A percentile compares a stretch with the other conserved stretches of the same genome.
Evolutionary conservation across 2,329 filamentous ascomycete genomes (phyloP).

Genomic region (Fusarium sororula): DNA sequence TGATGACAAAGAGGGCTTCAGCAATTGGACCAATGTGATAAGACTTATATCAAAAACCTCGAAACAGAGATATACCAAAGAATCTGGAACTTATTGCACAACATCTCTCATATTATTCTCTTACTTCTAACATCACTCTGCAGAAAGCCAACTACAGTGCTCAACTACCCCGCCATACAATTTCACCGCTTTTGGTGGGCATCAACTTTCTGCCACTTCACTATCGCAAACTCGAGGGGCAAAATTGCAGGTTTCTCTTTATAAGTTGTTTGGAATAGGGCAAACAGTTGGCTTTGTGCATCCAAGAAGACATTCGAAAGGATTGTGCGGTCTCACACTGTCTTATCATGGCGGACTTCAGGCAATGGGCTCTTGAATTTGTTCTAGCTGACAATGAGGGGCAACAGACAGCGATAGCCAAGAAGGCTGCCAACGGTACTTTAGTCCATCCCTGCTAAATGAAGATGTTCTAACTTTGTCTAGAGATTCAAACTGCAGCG

Average conservation of each 20-base stretch:
- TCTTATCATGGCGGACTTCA: slow-evolving; percentile 58
- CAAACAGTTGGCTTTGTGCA: neutral
- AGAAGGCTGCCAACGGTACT: slow-evolving; percentile 57
- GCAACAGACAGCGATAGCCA: slow-evolving; percentile 52
- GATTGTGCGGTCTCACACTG: neutral
- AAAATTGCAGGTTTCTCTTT: neutral
- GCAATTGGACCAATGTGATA: slow-evolving; percentile 37
- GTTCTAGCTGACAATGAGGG: slow-evolving; percentile 61
- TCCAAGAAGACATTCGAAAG: neutral
- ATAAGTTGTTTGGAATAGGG: neutral
- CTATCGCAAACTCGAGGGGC: slow-evolving; percentile 12
- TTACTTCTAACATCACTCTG: neutral
- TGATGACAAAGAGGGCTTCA: slow-evolving; percentile 40
- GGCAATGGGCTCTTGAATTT: slow-evolving; percentile 63
- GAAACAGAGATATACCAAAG: neutral
- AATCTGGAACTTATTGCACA: neutral
- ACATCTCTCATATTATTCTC: neutral
- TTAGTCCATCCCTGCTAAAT: neutral
- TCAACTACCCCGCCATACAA: slow-evolving; percentile 39
- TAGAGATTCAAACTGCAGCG: slow-evolving; percentile 57
- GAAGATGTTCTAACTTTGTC: slow-evolving; percentile 15
- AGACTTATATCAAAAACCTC: slow-evolving; percentile 14
- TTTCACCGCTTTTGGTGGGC: slow-evolving; percentile 41
- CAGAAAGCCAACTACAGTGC: neutral
- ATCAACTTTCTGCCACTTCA: slow-evolving; percentile 32